phyloP scores from a whole-genome alignment of 441 rosid species.

The Gossypium schwendimanii region DNA sequence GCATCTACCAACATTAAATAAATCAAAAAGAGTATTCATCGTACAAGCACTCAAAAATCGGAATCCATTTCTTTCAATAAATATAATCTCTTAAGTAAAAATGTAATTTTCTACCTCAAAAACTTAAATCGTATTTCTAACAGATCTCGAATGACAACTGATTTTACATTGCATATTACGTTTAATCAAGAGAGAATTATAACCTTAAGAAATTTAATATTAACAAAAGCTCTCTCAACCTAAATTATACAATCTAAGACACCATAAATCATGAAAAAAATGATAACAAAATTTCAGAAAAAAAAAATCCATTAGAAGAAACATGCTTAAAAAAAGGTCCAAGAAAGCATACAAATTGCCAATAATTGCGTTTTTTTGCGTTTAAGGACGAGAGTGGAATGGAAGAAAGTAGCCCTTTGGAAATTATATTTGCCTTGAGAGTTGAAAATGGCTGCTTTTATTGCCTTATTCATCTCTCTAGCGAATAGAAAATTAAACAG shows the following conservation, averaged over 20 bases:
- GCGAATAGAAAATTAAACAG: neutral
- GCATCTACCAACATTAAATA: neutral
- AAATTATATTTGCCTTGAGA: slow-evolving; percentile 27
- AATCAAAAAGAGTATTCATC: neutral
- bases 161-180: neutral
- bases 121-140: neutral
- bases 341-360: slow-evolving; percentile 43
- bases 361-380: slow-evolving; percentile 53
- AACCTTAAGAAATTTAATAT: neutral
- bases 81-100: neutral
- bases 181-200: neutral
- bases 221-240: neutral
- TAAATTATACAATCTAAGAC: neutral
- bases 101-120: neutral
- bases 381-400: slow-evolving; percentile 65
- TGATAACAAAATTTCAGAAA: neutral
- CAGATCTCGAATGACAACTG: no score
- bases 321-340: neutral
- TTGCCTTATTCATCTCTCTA: slow-evolving; percentile 36
- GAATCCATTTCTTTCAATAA: neutral
- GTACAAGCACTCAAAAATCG: neutral
- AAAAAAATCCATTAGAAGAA: neutral
- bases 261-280: neutral
- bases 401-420: slow-evolving; percentile 47
- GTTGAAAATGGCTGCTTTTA: slow-evolving; percentile 38